A percentile compares a stretch with the other conserved stretches of the same genome.
These are phyloP conservation scores for Primulina huaijiensis DNA, from an alignment of 257 asterid species.

Conservation along the genomic window DNA sequence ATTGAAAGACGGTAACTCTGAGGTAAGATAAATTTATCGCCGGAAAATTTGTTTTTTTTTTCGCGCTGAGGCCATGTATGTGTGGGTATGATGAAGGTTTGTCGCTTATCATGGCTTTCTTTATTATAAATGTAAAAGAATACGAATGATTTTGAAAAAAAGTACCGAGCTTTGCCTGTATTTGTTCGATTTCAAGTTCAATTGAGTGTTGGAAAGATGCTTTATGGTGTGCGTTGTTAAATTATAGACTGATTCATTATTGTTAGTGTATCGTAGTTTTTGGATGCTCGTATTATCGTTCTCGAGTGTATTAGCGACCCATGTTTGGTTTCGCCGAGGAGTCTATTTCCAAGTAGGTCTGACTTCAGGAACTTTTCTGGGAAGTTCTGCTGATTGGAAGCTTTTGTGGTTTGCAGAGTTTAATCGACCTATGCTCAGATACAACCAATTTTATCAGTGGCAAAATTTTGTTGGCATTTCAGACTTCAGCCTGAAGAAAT, in stretches of 20 bases:
- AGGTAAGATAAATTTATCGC: background rate
- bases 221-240: too few relatives aligned
- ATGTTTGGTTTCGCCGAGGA: background rate
- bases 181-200: too few relatives aligned
- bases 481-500: slow-evolving; percentile 27
- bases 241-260: too few relatives aligned
- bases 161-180: too few relatives aligned
- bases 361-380: slow-evolving; percentile 1
- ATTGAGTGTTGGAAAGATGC: too few relatives aligned
- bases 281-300: too few relatives aligned
- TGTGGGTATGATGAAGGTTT: background rate
- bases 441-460: slow-evolving; percentile 31
- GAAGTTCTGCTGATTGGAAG: slow-evolving; percentile 18
- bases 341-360: background rate
- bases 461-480: slow-evolving; percentile 33
- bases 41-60: too few relatives aligned
- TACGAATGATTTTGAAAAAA: too few relatives aligned
- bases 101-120: too few relatives aligned
- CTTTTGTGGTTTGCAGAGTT: slow-evolving; percentile 28
- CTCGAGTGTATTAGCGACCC: background rate
- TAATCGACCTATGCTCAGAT: slow-evolving; percentile 48
- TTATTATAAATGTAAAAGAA: too few relatives aligned
- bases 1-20: background rate
- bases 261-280: too few relatives aligned
- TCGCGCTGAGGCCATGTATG: background rate